These are phyloP conservation scores for Paecilomyces dactylethromorphus DNA, from an alignment of 2,329 filamentous ascomycete species.

Conservation along the genomic window DNA sequence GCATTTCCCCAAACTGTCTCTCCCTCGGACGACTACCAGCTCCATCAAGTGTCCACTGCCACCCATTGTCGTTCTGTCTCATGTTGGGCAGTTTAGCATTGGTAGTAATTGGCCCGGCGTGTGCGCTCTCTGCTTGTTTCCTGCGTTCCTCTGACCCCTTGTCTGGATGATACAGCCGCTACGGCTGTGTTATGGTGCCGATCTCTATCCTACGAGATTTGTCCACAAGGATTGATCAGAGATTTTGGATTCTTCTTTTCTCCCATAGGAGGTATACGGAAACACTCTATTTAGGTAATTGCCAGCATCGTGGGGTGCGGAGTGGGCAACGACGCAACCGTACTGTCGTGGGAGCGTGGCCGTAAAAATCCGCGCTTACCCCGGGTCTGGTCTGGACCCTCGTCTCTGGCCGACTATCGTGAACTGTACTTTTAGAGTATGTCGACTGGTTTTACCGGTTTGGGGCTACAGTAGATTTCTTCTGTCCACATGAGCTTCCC, in stretches of 20 bases:
- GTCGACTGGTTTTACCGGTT: neutral
- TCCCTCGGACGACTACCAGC: neutral
- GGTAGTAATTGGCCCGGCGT: neutral
- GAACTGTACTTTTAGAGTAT: neutral
- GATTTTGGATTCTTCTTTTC: neutral
- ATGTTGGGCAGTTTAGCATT: neutral
- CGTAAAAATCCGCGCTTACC: neutral
- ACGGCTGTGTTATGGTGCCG: neutral
- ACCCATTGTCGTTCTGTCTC: neutral
- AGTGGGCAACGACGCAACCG: neutral
- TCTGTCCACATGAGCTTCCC: conserved; percentile 1
- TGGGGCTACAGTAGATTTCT: neutral
- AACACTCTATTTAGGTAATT: neutral
- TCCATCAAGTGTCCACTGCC: neutral
- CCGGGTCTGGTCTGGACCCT: neutral
- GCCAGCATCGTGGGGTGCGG: neutral
- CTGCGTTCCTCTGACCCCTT: neutral
- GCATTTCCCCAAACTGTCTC: neutral
- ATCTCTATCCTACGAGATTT: neutral
- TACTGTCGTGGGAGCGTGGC: neutral
- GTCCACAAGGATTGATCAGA: neutral
- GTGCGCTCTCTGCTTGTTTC: neutral
- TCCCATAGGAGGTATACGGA: neutral
- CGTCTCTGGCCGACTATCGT: neutral
- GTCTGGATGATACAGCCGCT: neutral